Evolutionary conservation across 345 rosid species (phyloP).

Genomic region (Boechera stricta): DNA sequence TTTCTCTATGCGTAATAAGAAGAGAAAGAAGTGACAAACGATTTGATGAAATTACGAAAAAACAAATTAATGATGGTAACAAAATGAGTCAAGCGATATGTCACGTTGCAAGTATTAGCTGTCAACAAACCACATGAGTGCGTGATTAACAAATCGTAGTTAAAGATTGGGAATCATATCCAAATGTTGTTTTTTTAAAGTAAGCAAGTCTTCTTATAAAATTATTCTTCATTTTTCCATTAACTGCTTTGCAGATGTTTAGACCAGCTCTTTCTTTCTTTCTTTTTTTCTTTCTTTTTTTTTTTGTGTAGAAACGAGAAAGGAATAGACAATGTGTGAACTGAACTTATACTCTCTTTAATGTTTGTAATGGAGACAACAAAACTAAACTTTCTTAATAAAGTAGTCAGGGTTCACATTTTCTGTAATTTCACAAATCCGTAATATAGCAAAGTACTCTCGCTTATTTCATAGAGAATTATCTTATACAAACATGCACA

Average conservation of each 20-base stretch:
- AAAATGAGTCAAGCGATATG: constrained; percentile 20
- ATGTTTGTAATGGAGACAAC: constrained; percentile 7
- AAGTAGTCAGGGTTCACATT: constrained; percentile 13
- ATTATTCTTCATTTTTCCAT: neutral
- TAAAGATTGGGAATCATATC: neutral
- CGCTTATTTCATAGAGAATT: neutral
- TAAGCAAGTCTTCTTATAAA: neutral
- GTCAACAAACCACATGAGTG: neutral
- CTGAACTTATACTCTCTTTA: constrained; percentile 16
- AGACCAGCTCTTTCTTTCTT: neutral
- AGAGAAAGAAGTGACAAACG: neutral
- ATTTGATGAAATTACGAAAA: neutral
- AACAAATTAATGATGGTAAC: neutral
- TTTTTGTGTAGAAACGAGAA: neutral
- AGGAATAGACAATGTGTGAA: constrained; percentile 25
- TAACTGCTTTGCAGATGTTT: constrained; percentile 9
- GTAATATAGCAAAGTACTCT: too few species aligned
- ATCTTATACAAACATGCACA: neutral
- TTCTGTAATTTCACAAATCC: neutral
- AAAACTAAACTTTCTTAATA: neutral
- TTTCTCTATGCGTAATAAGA: neutral
- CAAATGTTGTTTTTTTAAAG: neutral
- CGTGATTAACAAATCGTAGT: constrained; percentile 4
- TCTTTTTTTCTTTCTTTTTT: too few species aligned
- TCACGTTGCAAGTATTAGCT: neutral